phyloP scores from a whole-genome alignment of 2,329 filamentous ascomycete species.

The Fusarium bulbicola region DNA sequence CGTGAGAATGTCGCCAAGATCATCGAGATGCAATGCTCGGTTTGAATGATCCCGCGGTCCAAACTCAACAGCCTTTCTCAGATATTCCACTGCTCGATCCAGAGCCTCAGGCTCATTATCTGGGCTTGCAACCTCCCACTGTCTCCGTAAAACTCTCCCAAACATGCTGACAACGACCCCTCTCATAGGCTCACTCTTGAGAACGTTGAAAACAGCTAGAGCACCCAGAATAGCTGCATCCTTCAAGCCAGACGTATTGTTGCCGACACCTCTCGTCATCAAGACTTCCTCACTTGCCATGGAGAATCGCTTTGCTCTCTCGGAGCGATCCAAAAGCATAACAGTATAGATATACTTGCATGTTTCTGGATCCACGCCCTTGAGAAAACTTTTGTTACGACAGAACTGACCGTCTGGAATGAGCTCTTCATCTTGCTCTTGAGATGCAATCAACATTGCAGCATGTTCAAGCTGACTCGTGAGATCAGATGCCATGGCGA shows the following conservation, averaged over 20 bases:
- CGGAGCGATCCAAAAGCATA: not conserved
- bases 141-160: not conserved
- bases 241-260: not conserved
- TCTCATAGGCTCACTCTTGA: not conserved
- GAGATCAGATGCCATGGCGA: not conserved
- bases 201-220: not conserved
- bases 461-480: not conserved
- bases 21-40: not conserved
- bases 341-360: not conserved
- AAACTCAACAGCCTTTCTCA: not conserved
- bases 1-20: not conserved
- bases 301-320: not conserved
- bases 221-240: not conserved
- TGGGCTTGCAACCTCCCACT: not conserved
- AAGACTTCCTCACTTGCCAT: not conserved
- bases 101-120: accelerated
- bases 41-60: not conserved
- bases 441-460: not conserved
- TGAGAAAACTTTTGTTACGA: not conserved
- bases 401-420: not conserved
- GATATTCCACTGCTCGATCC: not conserved
- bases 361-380: not conserved
- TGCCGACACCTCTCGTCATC: not conserved
- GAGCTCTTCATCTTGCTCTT: not conserved
- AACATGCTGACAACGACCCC: not conserved